Percentiles rank a stretch among this genome's conserved stretches.
These are phyloP conservation scores for Fragaria nilgerrensis DNA, from an alignment of 306 rosid species.

Conservation along the genomic window DNA sequence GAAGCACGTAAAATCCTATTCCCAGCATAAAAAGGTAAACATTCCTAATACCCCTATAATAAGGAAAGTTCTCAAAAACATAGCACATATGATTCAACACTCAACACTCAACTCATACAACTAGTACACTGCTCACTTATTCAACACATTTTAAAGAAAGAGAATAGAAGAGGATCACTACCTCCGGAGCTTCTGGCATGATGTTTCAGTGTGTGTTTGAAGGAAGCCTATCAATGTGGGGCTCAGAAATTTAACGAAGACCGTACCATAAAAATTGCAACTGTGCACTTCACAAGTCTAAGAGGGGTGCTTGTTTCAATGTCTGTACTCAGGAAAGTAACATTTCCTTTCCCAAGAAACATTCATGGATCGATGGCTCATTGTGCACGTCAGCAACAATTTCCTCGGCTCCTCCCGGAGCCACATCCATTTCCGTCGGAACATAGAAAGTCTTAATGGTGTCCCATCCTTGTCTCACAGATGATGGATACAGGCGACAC, in stretches of 20 bases:
- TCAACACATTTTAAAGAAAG: background rate
- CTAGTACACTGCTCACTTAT: too few relatives aligned
- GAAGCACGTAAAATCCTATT: too few relatives aligned
- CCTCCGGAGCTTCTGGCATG: constrained; percentile 36
- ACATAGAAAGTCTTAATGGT: too few relatives aligned
- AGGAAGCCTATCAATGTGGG: constrained; percentile 54
- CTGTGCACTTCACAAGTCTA: constrained; percentile 25
- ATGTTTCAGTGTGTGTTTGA: constrained; percentile 45
- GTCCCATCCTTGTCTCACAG: too few relatives aligned
- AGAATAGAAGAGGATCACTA: constrained; percentile 23
- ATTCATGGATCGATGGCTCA: background rate
- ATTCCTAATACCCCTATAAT: too few relatives aligned
- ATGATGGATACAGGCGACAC: too few relatives aligned
- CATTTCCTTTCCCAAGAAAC: constrained; percentile 37
- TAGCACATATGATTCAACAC: too few relatives aligned
- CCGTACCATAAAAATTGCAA: constrained; percentile 56
- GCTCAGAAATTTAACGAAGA: constrained; percentile 50
- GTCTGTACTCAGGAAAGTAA: constrained; percentile 1
- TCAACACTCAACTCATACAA: too few relatives aligned
- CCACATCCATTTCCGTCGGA: too few relatives aligned
- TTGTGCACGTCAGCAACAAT: background rate
- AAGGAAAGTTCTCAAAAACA: too few relatives aligned
- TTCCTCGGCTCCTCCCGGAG: too few relatives aligned
- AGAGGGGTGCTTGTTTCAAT: background rate
- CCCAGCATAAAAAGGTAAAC: too few relatives aligned